A percentile compares a stretch with the other conserved stretches of the same genome.
Conservation (phyloP, 1,284 basidiomycete genomes). For the Melampsora occidentalis region DNA sequence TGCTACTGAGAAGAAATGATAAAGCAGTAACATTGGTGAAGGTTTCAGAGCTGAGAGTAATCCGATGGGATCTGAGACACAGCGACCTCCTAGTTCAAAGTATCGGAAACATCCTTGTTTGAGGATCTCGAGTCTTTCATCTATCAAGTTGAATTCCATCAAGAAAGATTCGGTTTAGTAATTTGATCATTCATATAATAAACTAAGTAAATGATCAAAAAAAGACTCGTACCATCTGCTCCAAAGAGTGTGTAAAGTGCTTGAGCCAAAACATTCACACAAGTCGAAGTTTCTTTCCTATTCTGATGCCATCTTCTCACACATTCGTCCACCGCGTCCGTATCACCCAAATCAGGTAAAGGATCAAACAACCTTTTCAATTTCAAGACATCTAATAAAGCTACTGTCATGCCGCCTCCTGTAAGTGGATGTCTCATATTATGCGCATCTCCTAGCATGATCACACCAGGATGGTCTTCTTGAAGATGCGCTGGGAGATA, state of each 20-base stretch:
- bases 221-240: constrained; percentile 60
- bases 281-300: constrained; percentile 74
- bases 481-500: constrained; percentile 85
- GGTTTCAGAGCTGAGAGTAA: constrained; percentile 73
- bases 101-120: constrained; percentile 95
- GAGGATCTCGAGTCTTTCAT: constrained; percentile 74
- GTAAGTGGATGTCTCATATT: constrained; percentile 99
- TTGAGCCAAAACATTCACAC: constrained; percentile 84
- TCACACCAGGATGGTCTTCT: constrained; percentile 64
- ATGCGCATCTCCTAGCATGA: constrained; percentile 93
- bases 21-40: constrained; percentile 72
- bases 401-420: constrained; percentile 92
- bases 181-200: background rate
- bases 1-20: constrained; percentile 93
- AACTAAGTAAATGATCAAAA: background rate
- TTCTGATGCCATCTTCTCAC: constrained; percentile 77
- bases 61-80: constrained; percentile 80
- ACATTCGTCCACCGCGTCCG: constrained; percentile 63
- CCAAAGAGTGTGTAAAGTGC: constrained; percentile 85
- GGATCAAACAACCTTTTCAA: constrained; percentile 64
- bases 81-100: constrained; percentile 88
- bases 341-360: constrained; percentile 59
- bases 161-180: background rate
- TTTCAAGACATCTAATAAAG: constrained; percentile 75
- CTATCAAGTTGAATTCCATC: constrained; percentile 50